Base-by-base conservation (phyloP, 345 rosid species). In the Physaria fendleri region DNA sequence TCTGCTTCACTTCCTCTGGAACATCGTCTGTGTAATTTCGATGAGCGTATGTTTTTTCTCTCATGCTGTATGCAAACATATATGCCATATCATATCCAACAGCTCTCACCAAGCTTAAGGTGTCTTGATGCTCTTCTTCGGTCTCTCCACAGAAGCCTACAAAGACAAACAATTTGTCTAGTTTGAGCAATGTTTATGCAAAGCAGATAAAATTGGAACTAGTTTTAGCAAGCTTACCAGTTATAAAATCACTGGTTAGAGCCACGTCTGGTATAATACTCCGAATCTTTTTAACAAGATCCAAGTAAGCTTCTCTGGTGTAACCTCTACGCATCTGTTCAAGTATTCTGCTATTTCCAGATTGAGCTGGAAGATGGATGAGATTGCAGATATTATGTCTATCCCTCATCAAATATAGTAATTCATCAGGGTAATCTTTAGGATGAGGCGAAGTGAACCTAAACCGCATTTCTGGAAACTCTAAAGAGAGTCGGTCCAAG, bases 51-150 rank as follows among this genome's bases (percentile, higher is more conserved):
- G 97, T 86, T 61, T 85, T 92, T 69, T 88, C 96, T 56, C 96
- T 74, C 96, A 88, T 88, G 81, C 95, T 92, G 70, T 88, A 92
- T 35, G 98, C 96, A 81, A 92, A 88, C 94, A 92, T 84, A 77
- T 84, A 88, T n/a, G 96, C 94, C 96, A 88, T 88, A 55, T 92
- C 96, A 62, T 83, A 92, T 34, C 93, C 83, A 40, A 84, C 96
- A 5, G 77, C 71, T 64, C 66, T 80, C 37, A 92, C 62, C 5
- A 88, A 81, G 76, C 85, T 86, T 16, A 88, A 60, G 0, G 97
- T 88, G 34, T 79, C 95, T 66, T 71, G 41, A 61, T 88, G 98
- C 37, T 92, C 89, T 74, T 88, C 95, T 68, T 88, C 98, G 3
- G 93, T 88, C 70, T 92, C 98, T 42, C 93, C 91, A 28, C 98